Conservation (phyloP, 1,139 yeast genomes). For the Scheffersomyces cryptocercus region DNA sequence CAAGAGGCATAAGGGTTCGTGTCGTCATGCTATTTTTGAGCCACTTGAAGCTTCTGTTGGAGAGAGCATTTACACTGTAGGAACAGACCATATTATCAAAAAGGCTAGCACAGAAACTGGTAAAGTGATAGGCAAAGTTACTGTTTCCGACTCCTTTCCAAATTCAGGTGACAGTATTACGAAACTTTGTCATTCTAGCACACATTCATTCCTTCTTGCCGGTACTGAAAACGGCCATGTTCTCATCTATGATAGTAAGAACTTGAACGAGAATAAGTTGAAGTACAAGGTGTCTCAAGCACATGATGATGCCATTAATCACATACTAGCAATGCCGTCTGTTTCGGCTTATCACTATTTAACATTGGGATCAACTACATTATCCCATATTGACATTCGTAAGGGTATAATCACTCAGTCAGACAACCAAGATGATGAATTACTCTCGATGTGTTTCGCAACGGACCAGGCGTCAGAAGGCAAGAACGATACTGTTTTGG, state of each 20-base stretch:
- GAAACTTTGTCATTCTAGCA: conserved; percentile 60
- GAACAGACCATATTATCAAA: conserved; percentile 79
- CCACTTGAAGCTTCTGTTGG: conserved; percentile 50
- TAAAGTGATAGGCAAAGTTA: conserved; percentile 62
- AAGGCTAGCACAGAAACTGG: conserved; percentile 76
- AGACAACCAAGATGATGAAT: conserved; percentile 93
- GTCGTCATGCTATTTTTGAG: conserved; percentile 73
- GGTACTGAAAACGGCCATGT: conserved; percentile 84
- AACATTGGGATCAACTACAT: conserved; percentile 80
- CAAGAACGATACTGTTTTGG: conserved; percentile 62
- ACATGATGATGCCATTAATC: conserved; percentile 78
- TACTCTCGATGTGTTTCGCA: conserved; percentile 70
- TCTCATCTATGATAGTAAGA: conserved; percentile 58
- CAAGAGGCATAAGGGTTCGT: conserved; percentile 86
- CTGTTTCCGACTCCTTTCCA: conserved; percentile 26
- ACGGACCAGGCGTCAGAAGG: conserved; percentile 47
- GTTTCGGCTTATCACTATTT: conserved; percentile 80
- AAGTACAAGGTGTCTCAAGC: conserved; percentile 49
- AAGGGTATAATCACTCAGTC: conserved; percentile 64
- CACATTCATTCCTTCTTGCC: conserved; percentile 64
- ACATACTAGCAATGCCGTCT: conserved; percentile 65
- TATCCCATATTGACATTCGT: conserved; percentile 77
- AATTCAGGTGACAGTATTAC: conserved; percentile 47
- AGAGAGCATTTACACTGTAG: conserved; percentile 62
- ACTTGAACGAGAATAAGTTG: conserved; percentile 36